phyloP scores from a whole-genome alignment of 73 alveolate genomes.

The Paramecium sonneborni region DNA sequence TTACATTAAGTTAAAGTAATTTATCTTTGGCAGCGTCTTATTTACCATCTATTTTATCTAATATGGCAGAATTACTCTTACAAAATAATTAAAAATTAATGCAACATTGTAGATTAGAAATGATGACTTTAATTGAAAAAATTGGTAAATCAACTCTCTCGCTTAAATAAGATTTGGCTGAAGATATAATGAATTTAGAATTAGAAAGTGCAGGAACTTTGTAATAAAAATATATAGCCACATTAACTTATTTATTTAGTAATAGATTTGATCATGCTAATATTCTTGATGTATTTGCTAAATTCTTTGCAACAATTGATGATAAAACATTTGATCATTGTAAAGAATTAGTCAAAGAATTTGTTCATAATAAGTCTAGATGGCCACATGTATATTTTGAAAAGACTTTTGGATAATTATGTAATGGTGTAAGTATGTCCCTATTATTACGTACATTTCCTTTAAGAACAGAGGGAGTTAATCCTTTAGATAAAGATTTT shows the following conservation, averaged over 20 bases:
- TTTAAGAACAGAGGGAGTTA: background rate
- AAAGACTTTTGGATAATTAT: background rate
- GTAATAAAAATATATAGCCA: background rate
- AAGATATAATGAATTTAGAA: constrained; percentile 3
- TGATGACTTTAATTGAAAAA: background rate
- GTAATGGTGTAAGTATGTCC: background rate
- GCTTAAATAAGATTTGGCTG: constrained; percentile 2
- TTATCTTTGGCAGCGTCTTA: background rate
- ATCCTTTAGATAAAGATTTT: constrained; percentile 62
- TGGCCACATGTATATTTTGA: constrained; percentile 50
- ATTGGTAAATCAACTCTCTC: background rate
- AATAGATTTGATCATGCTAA: constrained; percentile 62
- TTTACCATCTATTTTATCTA: constrained; percentile 43
- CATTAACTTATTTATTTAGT: constrained; percentile 10
- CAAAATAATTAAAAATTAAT: background rate
- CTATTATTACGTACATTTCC: background rate
- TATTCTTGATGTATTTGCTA: background rate
- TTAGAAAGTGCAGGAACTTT: constrained; percentile 21
- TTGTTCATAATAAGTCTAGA: background rate
- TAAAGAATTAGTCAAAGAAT: background rate
- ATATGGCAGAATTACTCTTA: background rate
- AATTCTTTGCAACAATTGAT: background rate
- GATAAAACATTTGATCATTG: background rate
- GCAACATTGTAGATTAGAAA: constrained; percentile 4
- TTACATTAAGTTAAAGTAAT: background rate